A percentile compares a stretch with the other conserved stretches of the same genome.
Conservation (phyloP, 2,329 filamentous ascomycete genomes). For the Alternaria panax region DNA sequence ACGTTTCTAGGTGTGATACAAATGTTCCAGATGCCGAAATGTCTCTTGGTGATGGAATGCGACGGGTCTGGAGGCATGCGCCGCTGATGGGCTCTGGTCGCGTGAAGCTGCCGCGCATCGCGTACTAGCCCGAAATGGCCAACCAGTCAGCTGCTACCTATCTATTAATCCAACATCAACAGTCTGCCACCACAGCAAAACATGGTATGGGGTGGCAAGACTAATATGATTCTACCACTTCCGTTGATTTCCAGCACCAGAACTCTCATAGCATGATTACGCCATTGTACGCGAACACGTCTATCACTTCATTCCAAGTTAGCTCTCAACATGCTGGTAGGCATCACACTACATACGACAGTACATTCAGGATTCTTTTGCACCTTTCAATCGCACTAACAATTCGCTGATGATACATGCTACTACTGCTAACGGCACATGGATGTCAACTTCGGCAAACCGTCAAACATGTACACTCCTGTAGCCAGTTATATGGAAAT, state of each 20-base stretch:
- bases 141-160: conserved; percentile 1
- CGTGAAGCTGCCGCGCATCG: conserved; percentile 17
- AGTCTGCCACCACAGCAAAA: neutral
- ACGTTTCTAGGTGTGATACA: neutral
- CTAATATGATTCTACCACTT: neutral
- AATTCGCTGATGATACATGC: neutral
- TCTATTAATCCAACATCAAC: neutral
- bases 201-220: neutral
- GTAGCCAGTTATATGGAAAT: neutral
- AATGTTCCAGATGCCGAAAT: conserved; percentile 16
- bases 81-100: conserved; percentile 14
- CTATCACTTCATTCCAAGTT: neutral
- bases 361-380: neutral
- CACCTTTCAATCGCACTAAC: neutral
- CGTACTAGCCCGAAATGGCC: conserved; percentile 16
- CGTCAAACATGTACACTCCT: neutral
- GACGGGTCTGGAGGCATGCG: conserved; percentile 18
- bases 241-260: neutral
- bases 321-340: neutral
- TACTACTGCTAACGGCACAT: conserved; percentile 1
- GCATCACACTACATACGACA: neutral
- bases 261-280: neutral
- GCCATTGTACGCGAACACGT: neutral
- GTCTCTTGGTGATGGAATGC: conserved; percentile 27
- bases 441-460: neutral